Evolutionary conservation across 345 rosid genomes (phyloP), one percentile per base, ranked within the genome.

Genomic region (Arabidopsis suecica): DNA sequence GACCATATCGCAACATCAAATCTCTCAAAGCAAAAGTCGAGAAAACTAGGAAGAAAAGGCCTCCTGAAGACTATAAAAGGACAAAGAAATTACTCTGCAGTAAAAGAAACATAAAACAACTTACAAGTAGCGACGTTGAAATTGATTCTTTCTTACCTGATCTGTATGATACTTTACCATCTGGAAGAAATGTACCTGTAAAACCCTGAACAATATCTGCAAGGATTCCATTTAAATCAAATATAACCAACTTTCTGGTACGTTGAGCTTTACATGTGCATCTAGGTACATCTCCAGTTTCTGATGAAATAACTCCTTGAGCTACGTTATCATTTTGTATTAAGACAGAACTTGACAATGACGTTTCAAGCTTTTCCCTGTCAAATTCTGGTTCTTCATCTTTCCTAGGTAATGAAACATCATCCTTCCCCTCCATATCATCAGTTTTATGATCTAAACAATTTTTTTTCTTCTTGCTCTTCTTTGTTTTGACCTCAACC

Each of bases 1-100:
- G 99, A 90, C 96, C 99, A 95, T 78, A 95, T 73, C 68, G 84
- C 97, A 45, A 92, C 93, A 69, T 84, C 80, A 80, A 92, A 92
- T 68, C 82, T 92, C 80, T 86, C 82, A 80, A 92, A 88, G 92
- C 94, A 95, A 72, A 92, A 89, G 45, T 78, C 75, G 5, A 95
- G 79, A 72, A 95, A 95, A 61, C 81, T 86, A 60, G 72, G 70
- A 76, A 82, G 82, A 71, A 84, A 87, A 10, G 96, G 99, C 81
- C 97, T 86, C 81, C 51, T 86, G 80, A 85, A 95, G 71, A 89
- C 97, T 95, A 86, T 37, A 67, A 64, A 66, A 11, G 34, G 20
- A 69, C 55, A 73, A 22, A 73, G n/a, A 33, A 38, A 45, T 53
- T 45, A 71, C 56, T 72, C 18, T 12, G 33, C 7, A 32, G 69